Evolutionary conservation across 1,284 basidiomycete species (phyloP), one percentile per base, ranked within the genome.

Genomic region (Cystobasidium sp.): DNA sequence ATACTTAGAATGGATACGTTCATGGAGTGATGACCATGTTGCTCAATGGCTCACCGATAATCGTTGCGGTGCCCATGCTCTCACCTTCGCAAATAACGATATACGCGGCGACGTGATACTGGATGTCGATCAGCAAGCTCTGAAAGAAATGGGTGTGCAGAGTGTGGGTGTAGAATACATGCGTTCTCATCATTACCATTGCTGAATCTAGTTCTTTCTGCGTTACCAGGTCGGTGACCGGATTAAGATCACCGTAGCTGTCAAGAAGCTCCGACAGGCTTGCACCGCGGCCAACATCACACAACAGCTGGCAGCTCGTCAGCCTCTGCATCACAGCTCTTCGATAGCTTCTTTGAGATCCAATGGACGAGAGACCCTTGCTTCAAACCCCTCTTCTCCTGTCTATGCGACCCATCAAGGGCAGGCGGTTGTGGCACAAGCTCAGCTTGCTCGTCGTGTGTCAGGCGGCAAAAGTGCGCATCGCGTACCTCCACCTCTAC

Each of bases 81-180:
- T 85, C 4, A 85, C 87, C 0, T 97, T 97, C 84, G 87, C 86
- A 64, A 85, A 86, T 5, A 91, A 94, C 83, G 93, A 97, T 81
- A 94, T 97, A 77, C 85, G 92, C 56, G 93, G 94, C 9, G 90
- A 91, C 80, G 89, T 97, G 47, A 82, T 97, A 7, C 86, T 97
- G 65, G 94, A 97, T 79, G 84, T 97, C 49, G 94, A 97, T 80
- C 91, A 93, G 83, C 83, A 85, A 5, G 90, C 88, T 1, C 83
- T 97, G 58, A 92, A 90, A 81, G 94, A 97, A 83, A 91, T 97
- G 87, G 91, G 91, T 41, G 88, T 97, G 41, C 81, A 85, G 58
- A 93, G 90, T 82, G 79, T 73, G 43, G 44, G 70, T 51, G 16
- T 44, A 14, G 31, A 39, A 3, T n/a, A n/a, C 10, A 65, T 8